Evolutionary conservation across 1,284 basidiomycete species (phyloP).

Genomic region (Moesziomyces sp.): DNA sequence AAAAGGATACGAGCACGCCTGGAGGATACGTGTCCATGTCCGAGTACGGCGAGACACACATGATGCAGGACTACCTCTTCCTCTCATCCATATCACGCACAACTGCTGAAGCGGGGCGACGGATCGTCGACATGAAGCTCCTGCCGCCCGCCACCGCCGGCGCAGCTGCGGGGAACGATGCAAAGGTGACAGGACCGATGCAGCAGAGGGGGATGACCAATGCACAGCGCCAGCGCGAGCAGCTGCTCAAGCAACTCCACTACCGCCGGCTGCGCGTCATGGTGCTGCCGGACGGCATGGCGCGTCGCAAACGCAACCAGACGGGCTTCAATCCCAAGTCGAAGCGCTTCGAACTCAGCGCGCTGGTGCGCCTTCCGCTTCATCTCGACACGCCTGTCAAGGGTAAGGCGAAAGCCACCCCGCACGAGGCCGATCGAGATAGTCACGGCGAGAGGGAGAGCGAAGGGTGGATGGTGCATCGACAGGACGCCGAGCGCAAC

Average conservation of each 20-base stretch:
- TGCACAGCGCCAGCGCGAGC: conserved; percentile 27
- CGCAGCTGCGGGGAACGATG: neutral
- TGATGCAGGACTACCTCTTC: conserved; percentile 41
- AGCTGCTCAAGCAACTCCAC: conserved; percentile 37
- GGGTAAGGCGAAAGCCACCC: neutral
- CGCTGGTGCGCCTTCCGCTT: conserved; percentile 2
- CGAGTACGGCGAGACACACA: conserved; percentile 19
- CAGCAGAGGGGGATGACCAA: conserved; percentile 9
- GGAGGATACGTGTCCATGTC: conserved; percentile 17
- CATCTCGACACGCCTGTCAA: neutral
- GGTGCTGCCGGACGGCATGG: conserved; percentile 44
- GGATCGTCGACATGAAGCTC: conserved; percentile 27
- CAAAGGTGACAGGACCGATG: neutral
- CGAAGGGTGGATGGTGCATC: neutral
- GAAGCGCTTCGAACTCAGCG: conserved; percentile 9
- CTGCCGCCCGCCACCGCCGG: conserved; percentile 5
- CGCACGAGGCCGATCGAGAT: conserved; percentile 3
- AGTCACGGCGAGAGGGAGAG: too few species aligned
- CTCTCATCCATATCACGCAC: conserved; percentile 26
- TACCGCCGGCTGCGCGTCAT: conserved; percentile 30
- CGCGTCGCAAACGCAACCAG: conserved; percentile 14
- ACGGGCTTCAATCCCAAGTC: conserved; percentile 12
- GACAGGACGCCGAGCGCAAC: neutral
- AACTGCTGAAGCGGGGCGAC: conserved; percentile 15
- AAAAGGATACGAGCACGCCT: too few species aligned